A percentile compares a stretch with the other conserved stretches of the same genome.
Conservation (phyloP, 1,284 basidiomycete species). For the Phenoliferia sp. region DNA sequence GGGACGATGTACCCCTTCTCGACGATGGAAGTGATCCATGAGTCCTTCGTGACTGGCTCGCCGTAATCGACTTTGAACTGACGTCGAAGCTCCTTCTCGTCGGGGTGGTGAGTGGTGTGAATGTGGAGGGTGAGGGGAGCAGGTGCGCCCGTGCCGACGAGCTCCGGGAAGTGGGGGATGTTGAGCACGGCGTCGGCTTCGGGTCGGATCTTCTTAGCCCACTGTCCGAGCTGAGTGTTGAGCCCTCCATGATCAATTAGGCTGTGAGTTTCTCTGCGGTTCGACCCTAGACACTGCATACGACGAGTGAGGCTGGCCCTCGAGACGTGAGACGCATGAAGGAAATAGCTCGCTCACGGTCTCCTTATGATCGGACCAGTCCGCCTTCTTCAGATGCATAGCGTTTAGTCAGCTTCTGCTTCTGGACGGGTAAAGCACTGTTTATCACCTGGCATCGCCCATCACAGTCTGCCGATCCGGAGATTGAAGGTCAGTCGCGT, state of each 20-base stretch:
- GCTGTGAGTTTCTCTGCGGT: background rate
- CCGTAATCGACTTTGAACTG: background rate
- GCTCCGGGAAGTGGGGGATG: background rate
- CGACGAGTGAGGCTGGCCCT: background rate
- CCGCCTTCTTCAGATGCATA: background rate
- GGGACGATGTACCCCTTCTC: background rate
- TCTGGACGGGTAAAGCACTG: background rate
- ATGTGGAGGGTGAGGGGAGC: background rate
- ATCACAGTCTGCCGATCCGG: background rate
- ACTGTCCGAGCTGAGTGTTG: background rate
- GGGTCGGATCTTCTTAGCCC: background rate
- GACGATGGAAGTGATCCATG: background rate
- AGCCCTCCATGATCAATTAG: background rate
- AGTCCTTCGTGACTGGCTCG: background rate
- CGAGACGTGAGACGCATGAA: background rate
- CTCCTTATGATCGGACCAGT: background rate
- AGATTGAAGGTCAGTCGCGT: background rate
- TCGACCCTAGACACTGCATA: background rate
- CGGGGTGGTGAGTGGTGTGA: background rate
- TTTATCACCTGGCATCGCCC: background rate
- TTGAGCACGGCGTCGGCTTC: background rate
- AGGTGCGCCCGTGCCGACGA: background rate
- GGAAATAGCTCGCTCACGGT: background rate
- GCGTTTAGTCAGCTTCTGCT: background rate
- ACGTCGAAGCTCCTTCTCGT: background rate